phyloP scores from a whole-genome alignment of 331 rosid genomes.

The Spiraea crenata region DNA sequence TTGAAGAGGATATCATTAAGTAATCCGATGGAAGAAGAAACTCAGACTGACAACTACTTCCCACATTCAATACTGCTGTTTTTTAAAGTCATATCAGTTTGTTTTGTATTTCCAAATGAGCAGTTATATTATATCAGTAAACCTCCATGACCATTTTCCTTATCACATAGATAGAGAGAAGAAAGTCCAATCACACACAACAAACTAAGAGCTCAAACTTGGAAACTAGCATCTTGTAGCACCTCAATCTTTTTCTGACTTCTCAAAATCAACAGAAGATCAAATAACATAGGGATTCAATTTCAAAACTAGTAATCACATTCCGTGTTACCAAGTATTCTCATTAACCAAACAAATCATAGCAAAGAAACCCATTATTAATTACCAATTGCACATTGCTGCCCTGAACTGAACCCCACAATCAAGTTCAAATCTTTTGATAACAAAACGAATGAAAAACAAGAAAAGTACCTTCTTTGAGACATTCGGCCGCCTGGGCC shows the following conservation, averaged over 20 bases:
- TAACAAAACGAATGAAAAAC: background rate
- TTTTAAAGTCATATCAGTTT: too few species aligned
- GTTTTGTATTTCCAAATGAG: background rate
- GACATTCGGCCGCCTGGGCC: slow-evolving; percentile 99
- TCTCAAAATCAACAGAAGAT: background rate
- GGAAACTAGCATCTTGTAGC: background rate
- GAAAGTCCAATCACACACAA: background rate
- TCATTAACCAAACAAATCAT: slow-evolving; percentile 1
- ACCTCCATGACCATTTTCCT: background rate
- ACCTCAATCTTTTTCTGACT: background rate
- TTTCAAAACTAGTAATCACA: background rate
- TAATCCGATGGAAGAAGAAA: slow-evolving; percentile 9
- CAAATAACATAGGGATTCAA: background rate
- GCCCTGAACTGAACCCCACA: background rate
- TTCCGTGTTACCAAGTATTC: background rate
- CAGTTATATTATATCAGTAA: background rate
- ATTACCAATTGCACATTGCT: background rate
- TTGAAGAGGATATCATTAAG: slow-evolving; percentile 2
- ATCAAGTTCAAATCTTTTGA: slow-evolving; percentile 9
- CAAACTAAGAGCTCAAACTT: background rate
- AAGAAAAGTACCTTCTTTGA: slow-evolving; percentile 56
- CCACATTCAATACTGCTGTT: background rate
- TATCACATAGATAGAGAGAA: background rate
- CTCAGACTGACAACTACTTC: background rate
- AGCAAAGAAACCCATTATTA: slow-evolving; percentile 1